Evolutionary conservation across 306 rosid genomes (phyloP).

Genomic region (Sindora glabra): DNA sequence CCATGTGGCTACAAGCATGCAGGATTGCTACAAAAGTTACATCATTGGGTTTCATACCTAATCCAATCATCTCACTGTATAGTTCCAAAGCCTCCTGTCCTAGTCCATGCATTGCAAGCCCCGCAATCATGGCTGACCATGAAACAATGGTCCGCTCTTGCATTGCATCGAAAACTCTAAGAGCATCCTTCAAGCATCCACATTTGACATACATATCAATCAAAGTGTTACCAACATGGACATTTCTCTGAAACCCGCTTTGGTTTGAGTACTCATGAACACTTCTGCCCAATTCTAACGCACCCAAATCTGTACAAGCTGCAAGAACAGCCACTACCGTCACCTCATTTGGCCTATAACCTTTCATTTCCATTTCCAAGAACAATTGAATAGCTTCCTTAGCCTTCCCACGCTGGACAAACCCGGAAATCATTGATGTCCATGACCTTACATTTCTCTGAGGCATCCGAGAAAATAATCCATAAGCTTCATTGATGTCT

Average conservation of each 20-base stretch:
- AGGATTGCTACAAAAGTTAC: constrained; percentile 35
- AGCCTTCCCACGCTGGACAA: constrained; percentile 33
- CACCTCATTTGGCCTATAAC: constrained; percentile 36
- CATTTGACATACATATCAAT: constrained; percentile 50
- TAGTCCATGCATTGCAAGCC: constrained; percentile 39
- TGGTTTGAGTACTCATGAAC: constrained; percentile 33
- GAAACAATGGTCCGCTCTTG: constrained; percentile 30
- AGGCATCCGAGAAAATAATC: constrained; percentile 27
- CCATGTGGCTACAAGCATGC: constrained; percentile 54
- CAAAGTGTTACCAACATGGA: constrained; percentile 34
- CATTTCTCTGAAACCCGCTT: too few species aligned
- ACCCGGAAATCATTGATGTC: constrained; percentile 45
- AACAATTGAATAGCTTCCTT: constrained; percentile 32
- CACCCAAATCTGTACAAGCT: constrained; percentile 45
- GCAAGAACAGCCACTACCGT: constrained; percentile 39
- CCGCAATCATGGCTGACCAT: constrained; percentile 44
- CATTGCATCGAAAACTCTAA: constrained; percentile 20
- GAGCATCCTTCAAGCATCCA: constrained; percentile 42
- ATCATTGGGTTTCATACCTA: constrained; percentile 28
- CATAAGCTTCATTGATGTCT: constrained; percentile 31
- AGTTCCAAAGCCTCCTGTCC: constrained; percentile 38
- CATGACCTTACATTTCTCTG: constrained; percentile 44
- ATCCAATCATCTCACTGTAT: constrained; percentile 22
- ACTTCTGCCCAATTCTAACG: constrained; percentile 34
- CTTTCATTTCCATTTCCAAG: constrained; percentile 30